These are phyloP conservation scores for Mycena rosella DNA, from an alignment of 768 basidiomycete species.

Conservation along the genomic window DNA sequence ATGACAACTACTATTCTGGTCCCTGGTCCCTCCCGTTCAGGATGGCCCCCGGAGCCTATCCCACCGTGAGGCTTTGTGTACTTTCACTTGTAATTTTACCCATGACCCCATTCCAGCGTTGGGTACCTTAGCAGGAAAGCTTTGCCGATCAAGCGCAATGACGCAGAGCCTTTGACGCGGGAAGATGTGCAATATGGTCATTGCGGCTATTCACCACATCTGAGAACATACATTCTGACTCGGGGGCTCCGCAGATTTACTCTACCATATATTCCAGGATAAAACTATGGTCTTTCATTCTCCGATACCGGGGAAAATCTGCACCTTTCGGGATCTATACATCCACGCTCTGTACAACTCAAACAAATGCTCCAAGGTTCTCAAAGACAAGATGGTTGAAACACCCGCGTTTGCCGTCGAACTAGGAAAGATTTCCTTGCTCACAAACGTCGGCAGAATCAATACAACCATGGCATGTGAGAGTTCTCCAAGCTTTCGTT, in stretches of 20 bases:
- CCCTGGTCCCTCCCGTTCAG: constrained; percentile 6
- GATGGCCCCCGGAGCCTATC: constrained; percentile 62
- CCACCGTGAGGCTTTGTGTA: constrained; percentile 61
- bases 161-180: constrained; percentile 86
- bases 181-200: constrained; percentile 84
- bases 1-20: constrained; percentile 28
- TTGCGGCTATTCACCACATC: background rate
- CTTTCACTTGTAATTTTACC: constrained; percentile 18
- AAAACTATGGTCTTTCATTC: constrained; percentile 77
- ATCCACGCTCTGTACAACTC: constrained; percentile 85
- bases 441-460: constrained; percentile 92
- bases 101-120: constrained; percentile 50
- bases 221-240: constrained; percentile 4
- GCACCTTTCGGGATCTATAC: constrained; percentile 88
- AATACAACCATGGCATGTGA: constrained; percentile 93
- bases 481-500: constrained; percentile 42
- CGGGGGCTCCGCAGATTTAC: constrained; percentile 59
- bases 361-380: constrained; percentile 86
- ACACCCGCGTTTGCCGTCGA: constrained; percentile 83
- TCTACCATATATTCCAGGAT: constrained; percentile 84
- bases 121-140: constrained; percentile 77
- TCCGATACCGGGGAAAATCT: constrained; percentile 61
- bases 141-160: constrained; percentile 84
- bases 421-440: constrained; percentile 84
- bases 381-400: constrained; percentile 90